Percentiles rank a stretch among this genome's conserved stretches.
These are phyloP conservation scores for Aegilops tauschii DNA, from an alignment of 176 grass and related monocot genomes.

Conservation along the genomic window DNA sequence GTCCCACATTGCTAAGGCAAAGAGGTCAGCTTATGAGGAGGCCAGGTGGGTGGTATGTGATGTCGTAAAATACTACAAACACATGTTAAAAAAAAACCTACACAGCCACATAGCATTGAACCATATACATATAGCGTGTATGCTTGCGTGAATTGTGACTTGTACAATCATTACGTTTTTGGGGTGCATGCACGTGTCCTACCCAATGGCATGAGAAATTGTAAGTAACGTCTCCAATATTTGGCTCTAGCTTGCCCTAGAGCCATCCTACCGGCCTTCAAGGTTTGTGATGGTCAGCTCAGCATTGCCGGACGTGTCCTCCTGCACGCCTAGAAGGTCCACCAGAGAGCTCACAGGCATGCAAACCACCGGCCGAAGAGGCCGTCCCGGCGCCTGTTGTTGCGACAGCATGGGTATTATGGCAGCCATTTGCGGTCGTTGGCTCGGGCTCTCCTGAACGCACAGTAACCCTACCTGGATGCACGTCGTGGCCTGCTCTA, in stretches of 20 bases:
- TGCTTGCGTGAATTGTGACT: too few species aligned
- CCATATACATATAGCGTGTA: too few species aligned
- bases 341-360: background rate
- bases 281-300: conserved; percentile 17
- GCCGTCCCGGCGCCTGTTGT: background rate
- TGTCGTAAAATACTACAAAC: too few species aligned
- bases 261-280: conserved; percentile 12
- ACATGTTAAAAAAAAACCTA: too few species aligned
- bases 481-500: conserved; percentile 22
- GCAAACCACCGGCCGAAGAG: conserved; percentile 26
- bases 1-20: too few species aligned
- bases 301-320: background rate
- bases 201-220: background rate
- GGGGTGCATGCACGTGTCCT: background rate
- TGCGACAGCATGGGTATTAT: conserved; percentile 32
- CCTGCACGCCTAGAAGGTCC: too few species aligned
- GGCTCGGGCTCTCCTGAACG: conserved; percentile 36
- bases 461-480: conserved; percentile 41
- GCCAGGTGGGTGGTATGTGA: too few species aligned
- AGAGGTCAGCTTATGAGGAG: too few species aligned
- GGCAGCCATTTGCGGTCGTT: conserved; percentile 22
- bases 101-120: too few species aligned
- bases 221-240: background rate
- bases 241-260: background rate
- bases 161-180: too few species aligned